phyloP scores from a whole-genome alignment of 306 rosid species.

The Cucurbita argyrosperma region DNA sequence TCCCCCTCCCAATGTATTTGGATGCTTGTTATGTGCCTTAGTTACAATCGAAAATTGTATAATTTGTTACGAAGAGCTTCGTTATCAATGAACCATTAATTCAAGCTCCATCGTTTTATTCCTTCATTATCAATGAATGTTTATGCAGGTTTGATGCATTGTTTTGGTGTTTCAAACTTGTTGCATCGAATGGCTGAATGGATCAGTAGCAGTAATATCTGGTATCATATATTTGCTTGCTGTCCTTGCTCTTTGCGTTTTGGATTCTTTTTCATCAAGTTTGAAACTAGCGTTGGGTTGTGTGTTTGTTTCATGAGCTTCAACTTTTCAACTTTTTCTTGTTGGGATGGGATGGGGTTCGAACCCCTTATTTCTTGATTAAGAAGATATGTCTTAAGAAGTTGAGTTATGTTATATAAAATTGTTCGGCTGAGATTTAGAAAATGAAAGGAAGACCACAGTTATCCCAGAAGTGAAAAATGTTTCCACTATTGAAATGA shows the following conservation, averaged over 20 bases:
- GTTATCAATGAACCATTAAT: neutral
- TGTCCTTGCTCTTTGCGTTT: neutral
- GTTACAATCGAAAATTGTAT: neutral
- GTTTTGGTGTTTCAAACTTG: neutral
- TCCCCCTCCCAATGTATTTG: constrained; percentile 1
- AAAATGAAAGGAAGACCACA: too few species aligned
- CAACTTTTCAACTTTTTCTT: too few species aligned
- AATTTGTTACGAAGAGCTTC: neutral
- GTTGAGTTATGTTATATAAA: too few species aligned
- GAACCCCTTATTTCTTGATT: too few species aligned
- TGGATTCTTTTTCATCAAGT: neutral
- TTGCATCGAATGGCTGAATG: neutral
- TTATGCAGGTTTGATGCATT: neutral
- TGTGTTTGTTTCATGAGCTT: neutral
- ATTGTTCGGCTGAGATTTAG: too few species aligned
- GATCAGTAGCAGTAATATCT: neutral
- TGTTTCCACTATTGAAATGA: too few species aligned
- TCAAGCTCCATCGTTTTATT: neutral
- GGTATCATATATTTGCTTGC: neutral
- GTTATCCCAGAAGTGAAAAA: too few species aligned
- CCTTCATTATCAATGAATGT: neutral
- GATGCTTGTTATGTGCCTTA: neutral
- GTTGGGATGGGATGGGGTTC: too few species aligned
- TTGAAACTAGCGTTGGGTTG: neutral
- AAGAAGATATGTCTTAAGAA: too few species aligned